Base-by-base conservation (phyloP, 306 rosid genomes). In the Quercus bicolor region DNA sequence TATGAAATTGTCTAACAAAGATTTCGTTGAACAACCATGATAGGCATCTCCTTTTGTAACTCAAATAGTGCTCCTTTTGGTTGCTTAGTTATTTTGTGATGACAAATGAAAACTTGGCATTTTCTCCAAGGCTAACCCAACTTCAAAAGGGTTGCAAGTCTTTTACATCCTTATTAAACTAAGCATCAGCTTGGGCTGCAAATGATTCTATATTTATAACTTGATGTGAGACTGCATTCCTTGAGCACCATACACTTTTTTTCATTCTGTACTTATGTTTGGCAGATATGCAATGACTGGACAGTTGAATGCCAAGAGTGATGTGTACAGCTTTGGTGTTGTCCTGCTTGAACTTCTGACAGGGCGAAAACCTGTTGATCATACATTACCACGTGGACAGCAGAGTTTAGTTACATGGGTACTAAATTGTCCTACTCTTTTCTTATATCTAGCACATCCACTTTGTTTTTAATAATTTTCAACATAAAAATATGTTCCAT, bases 381-480 rank as follows among this genome's bases (percentile, higher is more conserved):
- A 86, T 81, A 93, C 98, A 37, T 76, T 93, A 60, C 98, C 98
- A 13, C 93, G 97, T 71, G 98, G 97, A 57, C 95, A 93, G 84
- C 98, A 91, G 84, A 93, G 95, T 76, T 89, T 93, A 43, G 97
- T 93, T 70, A 93, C 98, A 80, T 93, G 97, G 97, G 98, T 93
- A 93, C 33, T 26, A 56, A 60, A 75, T 79, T 77, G 69, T 55
- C 53, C 85, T 87, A 53, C 55, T 45, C 65, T 37, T 54, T 20
- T 34, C 14, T 68, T 15, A 62, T 14, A 52, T 56, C 33, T 13
- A 24, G 68, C 56, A 10, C 19, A 12, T 53, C 19, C 52, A 5
- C 54, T 62, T 56, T 16, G 19, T 62, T 40, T 74, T 70, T 15
- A 12, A n/a, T 23, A 56, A 73, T 53, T 74, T n/a, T 62, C 23